phyloP scores from a whole-genome alignment of 257 asterid genomes.

The Lithospermum erythrorhizon region DNA sequence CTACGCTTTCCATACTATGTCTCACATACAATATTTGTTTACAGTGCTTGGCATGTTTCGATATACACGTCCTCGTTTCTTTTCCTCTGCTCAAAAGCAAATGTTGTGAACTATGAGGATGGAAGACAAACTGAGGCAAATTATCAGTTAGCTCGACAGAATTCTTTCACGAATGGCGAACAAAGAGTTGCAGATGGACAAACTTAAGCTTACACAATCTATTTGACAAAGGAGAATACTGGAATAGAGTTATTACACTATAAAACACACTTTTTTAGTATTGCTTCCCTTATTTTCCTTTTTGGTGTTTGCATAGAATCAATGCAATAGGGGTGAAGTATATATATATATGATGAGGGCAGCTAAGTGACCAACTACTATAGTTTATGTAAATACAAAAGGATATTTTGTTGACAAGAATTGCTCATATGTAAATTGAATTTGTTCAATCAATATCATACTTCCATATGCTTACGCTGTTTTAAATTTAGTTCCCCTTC shows the following conservation, averaged over 20 bases:
- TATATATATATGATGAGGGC: too few relatives aligned
- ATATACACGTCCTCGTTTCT: slow-evolving; percentile 79
- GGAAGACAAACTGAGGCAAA: slow-evolving; percentile 34
- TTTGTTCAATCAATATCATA: too few relatives aligned
- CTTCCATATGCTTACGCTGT: too few relatives aligned
- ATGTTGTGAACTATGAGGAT: slow-evolving; percentile 27
- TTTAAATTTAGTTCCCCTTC: too few relatives aligned
- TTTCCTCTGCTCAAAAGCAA: slow-evolving; percentile 80
- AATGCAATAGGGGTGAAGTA: too few relatives aligned
- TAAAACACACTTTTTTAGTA: too few relatives aligned
- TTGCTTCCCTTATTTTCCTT: not conserved
- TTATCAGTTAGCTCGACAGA: slow-evolving; percentile 64
- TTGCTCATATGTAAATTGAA: too few relatives aligned
- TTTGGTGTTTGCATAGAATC: not conserved
- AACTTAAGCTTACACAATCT: slow-evolving; percentile 1
- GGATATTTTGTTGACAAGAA: too few relatives aligned
- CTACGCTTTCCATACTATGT: not conserved
- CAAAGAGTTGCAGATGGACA: slow-evolving; percentile 30
- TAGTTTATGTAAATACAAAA: too few relatives aligned
- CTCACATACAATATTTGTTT: slow-evolving; percentile 17
- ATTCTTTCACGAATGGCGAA: slow-evolving; percentile 35
- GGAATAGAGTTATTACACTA: not conserved
- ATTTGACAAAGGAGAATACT: not conserved
- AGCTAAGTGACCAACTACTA: too few relatives aligned
- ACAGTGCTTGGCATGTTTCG: slow-evolving; percentile 85